phyloP scores from a whole-genome alignment of 345 rosid genomes.

The Brassica cretica region DNA sequence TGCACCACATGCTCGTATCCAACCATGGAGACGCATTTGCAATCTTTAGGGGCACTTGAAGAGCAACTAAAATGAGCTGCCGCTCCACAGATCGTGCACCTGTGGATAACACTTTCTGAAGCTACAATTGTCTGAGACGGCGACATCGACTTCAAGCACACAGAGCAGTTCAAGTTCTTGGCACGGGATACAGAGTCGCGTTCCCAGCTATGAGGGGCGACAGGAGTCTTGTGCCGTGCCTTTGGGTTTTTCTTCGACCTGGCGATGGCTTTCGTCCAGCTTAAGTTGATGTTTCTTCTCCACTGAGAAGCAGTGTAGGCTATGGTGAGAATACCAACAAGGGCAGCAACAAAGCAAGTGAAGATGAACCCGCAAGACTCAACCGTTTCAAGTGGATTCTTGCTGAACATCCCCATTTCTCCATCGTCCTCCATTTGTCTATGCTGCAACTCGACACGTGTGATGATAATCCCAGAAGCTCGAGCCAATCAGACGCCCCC shows the following conservation, averaged over 20 bases:
- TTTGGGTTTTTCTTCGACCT: background rate
- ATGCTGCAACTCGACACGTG: slow-evolving; percentile 8
- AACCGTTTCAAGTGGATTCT: slow-evolving; percentile 34
- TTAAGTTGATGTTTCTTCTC: background rate
- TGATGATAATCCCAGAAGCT: background rate
- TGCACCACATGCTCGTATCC: slow-evolving; percentile 77
- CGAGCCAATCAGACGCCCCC: background rate
- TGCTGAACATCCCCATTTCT: slow-evolving; percentile 40
- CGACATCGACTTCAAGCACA: slow-evolving; percentile 72
- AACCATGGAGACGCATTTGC: slow-evolving; percentile 82
- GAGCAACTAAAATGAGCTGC: slow-evolving; percentile 81
- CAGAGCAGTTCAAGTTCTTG: slow-evolving; percentile 82
- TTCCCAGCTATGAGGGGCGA: slow-evolving; percentile 75
- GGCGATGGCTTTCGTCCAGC: background rate
- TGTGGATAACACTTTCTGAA: slow-evolving; percentile 42
- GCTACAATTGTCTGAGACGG: slow-evolving; percentile 73
- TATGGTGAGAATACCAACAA: slow-evolving; percentile 81
- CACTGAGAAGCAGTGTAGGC: slow-evolving; percentile 87
- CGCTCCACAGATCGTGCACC: slow-evolving; percentile 75
- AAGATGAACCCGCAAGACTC: slow-evolving; percentile 42
- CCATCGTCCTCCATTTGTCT: slow-evolving; percentile 63
- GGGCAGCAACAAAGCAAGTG: slow-evolving; percentile 67
- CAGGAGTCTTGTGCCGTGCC: slow-evolving; percentile 57
- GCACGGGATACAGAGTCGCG: slow-evolving; percentile 70
- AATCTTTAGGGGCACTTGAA: slow-evolving; percentile 68